phyloP scores from a whole-genome alignment of 2,329 filamentous ascomycete species.

The Aspergillus aculeatinus region DNA sequence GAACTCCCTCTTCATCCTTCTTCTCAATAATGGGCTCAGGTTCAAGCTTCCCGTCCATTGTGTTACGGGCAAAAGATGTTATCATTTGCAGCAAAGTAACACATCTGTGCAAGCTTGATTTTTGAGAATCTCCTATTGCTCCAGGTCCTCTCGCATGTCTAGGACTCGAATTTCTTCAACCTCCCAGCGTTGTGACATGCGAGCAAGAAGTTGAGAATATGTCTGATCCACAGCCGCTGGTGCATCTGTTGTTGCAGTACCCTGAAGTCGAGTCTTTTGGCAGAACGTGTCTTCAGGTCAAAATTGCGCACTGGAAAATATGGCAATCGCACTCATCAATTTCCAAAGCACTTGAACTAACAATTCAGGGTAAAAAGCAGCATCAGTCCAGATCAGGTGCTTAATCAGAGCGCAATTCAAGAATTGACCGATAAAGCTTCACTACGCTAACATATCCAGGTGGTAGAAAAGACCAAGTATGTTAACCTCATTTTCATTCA shows the following conservation, averaged over 20 bases:
- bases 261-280: conserved; percentile 33
- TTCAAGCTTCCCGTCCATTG: background rate
- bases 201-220: conserved; percentile 53
- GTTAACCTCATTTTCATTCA: too few species aligned
- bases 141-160: conserved; percentile 38
- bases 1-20: too few species aligned
- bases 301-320: conserved; percentile 50
- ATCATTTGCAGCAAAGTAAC: background rate
- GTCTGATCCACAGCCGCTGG: conserved; percentile 51
- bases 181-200: conserved; percentile 49
- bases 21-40: too few species aligned
- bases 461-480: too few species aligned
- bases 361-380: too few species aligned
- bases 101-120: conserved; percentile 19
- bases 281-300: conserved; percentile 54
- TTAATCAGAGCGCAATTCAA: too few species aligned
- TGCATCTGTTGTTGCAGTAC: conserved; percentile 40
- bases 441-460: too few species aligned
- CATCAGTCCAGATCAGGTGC: too few species aligned
- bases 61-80: background rate
- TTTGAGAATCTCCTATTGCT: conserved; percentile 46
- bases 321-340: background rate
- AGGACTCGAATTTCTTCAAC: conserved; percentile 46
- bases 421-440: too few species aligned
- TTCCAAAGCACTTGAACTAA: background rate